Evolutionary conservation across 768 basidiomycete genomes (phyloP).

Genomic region (Lentinula lateritia): DNA sequence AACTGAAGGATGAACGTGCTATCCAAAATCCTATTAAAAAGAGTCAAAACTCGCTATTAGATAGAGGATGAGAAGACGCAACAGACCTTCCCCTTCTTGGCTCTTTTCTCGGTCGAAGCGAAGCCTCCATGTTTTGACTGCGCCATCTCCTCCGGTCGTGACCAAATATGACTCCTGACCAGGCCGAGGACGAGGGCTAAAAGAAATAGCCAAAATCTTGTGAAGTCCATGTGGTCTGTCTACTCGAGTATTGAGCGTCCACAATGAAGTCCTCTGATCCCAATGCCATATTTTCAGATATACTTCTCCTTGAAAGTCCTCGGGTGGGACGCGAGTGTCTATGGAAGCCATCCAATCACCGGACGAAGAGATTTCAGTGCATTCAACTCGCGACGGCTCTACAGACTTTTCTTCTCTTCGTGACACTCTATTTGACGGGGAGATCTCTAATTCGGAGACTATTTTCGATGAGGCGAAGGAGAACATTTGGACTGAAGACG

Average conservation of each 20-base stretch:
- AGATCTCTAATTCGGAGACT: constrained; percentile 84
- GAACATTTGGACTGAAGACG: constrained; percentile 91
- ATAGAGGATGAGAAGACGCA: constrained; percentile 1
- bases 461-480: constrained; percentile 67
- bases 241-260: constrained; percentile 83
- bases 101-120: constrained; percentile 39
- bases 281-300: constrained; percentile 92
- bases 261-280: constrained; percentile 56
- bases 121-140: constrained; percentile 79
- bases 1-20: constrained; percentile 64
- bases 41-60: not conserved
- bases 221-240: constrained; percentile 78
- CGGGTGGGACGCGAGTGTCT: constrained; percentile 68
- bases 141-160: constrained; percentile 71
- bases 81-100: constrained; percentile 48
- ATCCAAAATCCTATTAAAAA: constrained; percentile 63
- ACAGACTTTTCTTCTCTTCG: constrained; percentile 71
- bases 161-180: constrained; percentile 42
- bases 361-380: constrained; percentile 55
- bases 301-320: constrained; percentile 58
- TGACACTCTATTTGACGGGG: constrained; percentile 89
- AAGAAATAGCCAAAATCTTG: constrained; percentile 59
- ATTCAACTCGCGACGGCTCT: constrained; percentile 72
- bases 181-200: constrained; percentile 47
- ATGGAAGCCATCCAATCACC: constrained; percentile 91